Conservation (phyloP, 306 rosid genomes). For the Ormosia emarginata region DNA sequence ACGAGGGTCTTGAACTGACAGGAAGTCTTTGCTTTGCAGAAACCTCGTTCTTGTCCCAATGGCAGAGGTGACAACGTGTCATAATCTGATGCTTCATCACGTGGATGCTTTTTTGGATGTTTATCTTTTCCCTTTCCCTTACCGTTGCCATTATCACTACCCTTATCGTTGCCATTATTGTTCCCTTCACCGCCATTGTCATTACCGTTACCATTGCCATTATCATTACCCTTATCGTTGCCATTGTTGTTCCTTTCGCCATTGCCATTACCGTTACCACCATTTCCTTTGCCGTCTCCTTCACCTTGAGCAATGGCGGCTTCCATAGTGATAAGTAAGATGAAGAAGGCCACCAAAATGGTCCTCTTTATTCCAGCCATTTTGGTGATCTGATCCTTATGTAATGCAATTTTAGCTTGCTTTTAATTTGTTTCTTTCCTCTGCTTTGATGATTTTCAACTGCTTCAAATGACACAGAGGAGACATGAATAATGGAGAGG, state of each 20-base stretch:
- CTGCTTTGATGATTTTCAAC: constrained; percentile 18
- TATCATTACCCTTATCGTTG: no score
- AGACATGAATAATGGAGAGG: constrained; percentile 18
- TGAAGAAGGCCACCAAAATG: constrained; percentile 37
- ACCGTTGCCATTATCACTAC: no score
- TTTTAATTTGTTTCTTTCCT: constrained; percentile 13
- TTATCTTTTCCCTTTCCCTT: background rate
- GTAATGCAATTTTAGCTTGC: background rate
- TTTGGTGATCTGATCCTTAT: background rate
- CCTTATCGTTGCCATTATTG: no score
- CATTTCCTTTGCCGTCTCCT: background rate
- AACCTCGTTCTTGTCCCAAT: constrained; percentile 53
- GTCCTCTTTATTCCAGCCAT: constrained; percentile 41
- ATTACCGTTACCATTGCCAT: background rate
- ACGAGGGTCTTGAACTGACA: constrained; percentile 47
- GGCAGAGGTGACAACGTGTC: constrained; percentile 20
- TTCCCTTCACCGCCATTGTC: background rate
- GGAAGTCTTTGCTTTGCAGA: constrained; percentile 36
- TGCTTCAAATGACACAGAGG: constrained; percentile 5
- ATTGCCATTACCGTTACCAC: background rate
- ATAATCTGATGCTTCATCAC: constrained; percentile 29
- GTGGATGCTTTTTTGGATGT: background rate
- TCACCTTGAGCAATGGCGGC: constrained; percentile 40
- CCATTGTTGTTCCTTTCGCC: background rate
- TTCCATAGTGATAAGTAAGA: constrained; percentile 37